Percentiles rank a stretch among this genome's conserved stretches.
These are phyloP conservation scores for Arthromyces matolae DNA, from an alignment of 768 basidiomycete species.

Conservation along the genomic window DNA sequence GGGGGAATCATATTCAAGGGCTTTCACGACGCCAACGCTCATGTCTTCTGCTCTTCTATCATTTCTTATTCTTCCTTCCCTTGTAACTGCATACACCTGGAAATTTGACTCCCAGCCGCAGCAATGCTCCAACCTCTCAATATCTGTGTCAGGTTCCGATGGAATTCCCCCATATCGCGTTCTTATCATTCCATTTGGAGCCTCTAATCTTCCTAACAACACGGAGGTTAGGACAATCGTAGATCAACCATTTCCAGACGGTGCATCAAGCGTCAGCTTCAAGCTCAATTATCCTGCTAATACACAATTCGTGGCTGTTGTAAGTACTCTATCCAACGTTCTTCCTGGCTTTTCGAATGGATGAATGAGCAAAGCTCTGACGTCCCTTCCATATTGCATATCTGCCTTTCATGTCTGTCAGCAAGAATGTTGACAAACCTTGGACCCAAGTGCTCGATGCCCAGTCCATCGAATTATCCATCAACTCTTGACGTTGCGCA, in stretches of 20 bases:
- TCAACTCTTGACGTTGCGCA: background rate
- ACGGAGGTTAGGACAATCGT: conserved; percentile 62
- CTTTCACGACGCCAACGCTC: conserved; percentile 8
- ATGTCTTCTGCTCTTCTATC: conserved; percentile 17
- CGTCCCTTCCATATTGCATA: too few relatives aligned
- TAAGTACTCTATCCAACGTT: conserved; percentile 39
- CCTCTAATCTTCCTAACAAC: conserved; percentile 55
- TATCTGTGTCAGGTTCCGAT: conserved; percentile 50
- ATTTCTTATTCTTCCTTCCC: conserved; percentile 25
- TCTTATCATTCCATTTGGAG: conserved; percentile 65
- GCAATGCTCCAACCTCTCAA: conserved; percentile 64
- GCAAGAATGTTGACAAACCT: background rate
- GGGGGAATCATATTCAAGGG: background rate
- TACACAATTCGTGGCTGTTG: conserved; percentile 75
- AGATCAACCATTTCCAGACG: conserved; percentile 47
- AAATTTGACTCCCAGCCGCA: conserved; percentile 43
- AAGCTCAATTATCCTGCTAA: conserved; percentile 59
- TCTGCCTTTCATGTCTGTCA: background rate
- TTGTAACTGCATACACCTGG: conserved; percentile 43
- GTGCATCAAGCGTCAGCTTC: conserved; percentile 42
- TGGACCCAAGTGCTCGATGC: too few relatives aligned
- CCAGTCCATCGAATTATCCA: too few relatives aligned
- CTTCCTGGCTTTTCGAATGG: too few relatives aligned
- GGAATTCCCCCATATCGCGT: conserved; percentile 66
- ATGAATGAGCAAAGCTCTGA: too few relatives aligned